Percentiles rank a stretch among this genome's conserved stretches.
Evolutionary conservation across 2,329 filamentous ascomycete genomes (phyloP).

Genomic region (Diplodia sapinea): DNA sequence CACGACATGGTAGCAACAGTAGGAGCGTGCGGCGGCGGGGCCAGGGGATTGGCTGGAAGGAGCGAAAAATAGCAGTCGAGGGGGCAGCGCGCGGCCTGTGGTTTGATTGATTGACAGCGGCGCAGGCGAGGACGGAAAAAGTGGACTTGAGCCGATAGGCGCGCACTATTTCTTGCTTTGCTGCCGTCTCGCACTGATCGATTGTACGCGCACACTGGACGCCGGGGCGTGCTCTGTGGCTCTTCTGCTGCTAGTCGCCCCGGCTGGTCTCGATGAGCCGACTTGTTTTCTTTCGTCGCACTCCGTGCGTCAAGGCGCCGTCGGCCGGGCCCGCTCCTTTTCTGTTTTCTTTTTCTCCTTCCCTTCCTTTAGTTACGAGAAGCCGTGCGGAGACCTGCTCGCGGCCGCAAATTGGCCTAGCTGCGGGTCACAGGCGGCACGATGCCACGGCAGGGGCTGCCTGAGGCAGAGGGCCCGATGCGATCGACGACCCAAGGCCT

Average conservation of each 20-base stretch:
- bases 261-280: neutral
- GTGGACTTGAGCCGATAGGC: neutral
- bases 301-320: no score
- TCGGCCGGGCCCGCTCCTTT: neutral
- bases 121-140: slow-evolving; percentile 15
- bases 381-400: no score
- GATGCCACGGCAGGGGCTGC: neutral
- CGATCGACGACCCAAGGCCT: neutral
- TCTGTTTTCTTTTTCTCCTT: neutral
- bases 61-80: slow-evolving; percentile 16
- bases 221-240: neutral
- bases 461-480: neutral
- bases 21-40: slow-evolving; percentile 7
- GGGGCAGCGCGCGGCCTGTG: slow-evolving; percentile 10
- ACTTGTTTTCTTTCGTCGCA: no score
- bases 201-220: neutral
- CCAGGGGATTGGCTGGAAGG: slow-evolving; percentile 13
- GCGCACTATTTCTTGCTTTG: slow-evolving; percentile 7
- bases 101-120: slow-evolving; percentile 15
- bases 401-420: neutral
- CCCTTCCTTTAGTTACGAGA: neutral
- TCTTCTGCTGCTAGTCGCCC: no score
- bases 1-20: neutral
- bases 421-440: neutral
- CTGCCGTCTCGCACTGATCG: slow-evolving; percentile 1